Evolutionary conservation across 306 rosid genomes (phyloP).

Genomic region (Argentina anserina): DNA sequence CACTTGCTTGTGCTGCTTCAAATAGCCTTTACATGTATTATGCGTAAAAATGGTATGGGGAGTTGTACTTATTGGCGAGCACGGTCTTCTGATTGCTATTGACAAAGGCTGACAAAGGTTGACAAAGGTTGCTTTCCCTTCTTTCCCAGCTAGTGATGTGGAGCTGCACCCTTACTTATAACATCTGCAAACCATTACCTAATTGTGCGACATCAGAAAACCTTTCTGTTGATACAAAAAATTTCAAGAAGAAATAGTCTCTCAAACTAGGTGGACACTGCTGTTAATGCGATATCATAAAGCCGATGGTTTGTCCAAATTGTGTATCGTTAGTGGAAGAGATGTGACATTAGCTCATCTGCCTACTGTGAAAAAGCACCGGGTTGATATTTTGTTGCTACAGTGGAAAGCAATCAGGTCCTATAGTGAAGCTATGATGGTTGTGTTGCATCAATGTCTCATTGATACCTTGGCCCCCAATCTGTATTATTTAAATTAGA

Average conservation of each 20-base stretch:
- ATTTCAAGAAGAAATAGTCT: constrained; percentile 20
- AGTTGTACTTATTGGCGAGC: constrained; percentile 18
- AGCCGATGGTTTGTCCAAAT: constrained; percentile 2
- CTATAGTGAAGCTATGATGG: constrained; percentile 15
- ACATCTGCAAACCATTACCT: constrained; percentile 22
- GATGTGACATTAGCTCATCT: constrained; percentile 16
- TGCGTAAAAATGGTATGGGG: constrained; percentile 41
- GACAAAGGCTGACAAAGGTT: constrained; percentile 15
- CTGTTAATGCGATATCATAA: neutral
- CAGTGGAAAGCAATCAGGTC: constrained; percentile 16
- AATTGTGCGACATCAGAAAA: constrained; percentile 26
- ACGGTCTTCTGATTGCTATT: constrained; percentile 15
- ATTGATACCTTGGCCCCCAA: constrained; percentile 32
- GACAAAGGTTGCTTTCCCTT: constrained; percentile 13
- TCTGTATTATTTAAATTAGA: constrained; percentile 37
- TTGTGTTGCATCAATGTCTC: constrained; percentile 32
- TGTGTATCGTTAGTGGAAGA: constrained; percentile 10
- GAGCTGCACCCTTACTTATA: constrained; percentile 29
- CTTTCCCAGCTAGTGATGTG: constrained; percentile 11
- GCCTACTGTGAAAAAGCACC: constrained; percentile 11
- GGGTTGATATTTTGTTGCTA: constrained; percentile 2
- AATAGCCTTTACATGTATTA: constrained; percentile 69
- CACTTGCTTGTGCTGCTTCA: constrained; percentile 71
- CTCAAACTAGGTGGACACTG: constrained; percentile 7
- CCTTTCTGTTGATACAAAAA: constrained; percentile 16